Conservation (phyloP, 192 early-diverging fungal species). For the Coemansia sp. region DNA sequence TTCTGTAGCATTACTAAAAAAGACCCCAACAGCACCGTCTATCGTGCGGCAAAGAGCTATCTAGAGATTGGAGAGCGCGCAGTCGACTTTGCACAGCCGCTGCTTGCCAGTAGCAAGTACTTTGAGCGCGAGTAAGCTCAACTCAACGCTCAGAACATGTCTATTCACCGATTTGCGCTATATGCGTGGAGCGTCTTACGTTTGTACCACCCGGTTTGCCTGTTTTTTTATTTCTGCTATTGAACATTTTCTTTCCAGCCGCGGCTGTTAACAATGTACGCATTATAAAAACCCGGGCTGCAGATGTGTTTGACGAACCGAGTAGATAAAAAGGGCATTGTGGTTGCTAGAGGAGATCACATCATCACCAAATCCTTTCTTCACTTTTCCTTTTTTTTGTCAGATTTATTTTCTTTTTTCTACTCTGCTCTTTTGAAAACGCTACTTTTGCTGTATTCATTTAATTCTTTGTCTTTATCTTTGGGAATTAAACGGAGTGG, state of each 20-base stretch:
- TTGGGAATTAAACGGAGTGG: not conserved
- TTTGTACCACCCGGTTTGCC: too few species aligned
- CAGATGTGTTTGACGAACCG: too few species aligned
- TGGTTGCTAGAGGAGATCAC: too few species aligned
- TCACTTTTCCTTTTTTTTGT: constrained; percentile 2
- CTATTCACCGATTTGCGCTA: too few species aligned
- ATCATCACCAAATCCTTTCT: not conserved
- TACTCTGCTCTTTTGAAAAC: not conserved
- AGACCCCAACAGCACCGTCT: constrained; percentile 8
- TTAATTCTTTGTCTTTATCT: not conserved
- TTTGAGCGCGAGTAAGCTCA: constrained; percentile 18
- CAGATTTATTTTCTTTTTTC: not conserved
- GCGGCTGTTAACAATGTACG: too few species aligned
- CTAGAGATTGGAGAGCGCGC: constrained; percentile 31
- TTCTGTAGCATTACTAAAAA: constrained; percentile 22
- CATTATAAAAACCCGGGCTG: too few species aligned
- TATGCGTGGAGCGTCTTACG: too few species aligned
- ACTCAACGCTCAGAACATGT: not conserved
- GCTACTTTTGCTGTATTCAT: not conserved
- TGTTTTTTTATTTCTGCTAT: not conserved
- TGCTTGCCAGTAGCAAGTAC: constrained; percentile 18
- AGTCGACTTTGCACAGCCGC: constrained; percentile 20
- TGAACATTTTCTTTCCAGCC: constrained; percentile 6
- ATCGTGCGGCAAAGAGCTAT: constrained; percentile 17
- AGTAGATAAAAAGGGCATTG: too few species aligned